Evolutionary conservation across 305 asterid genomes (phyloP).

Genomic region (Fraxinus floribunda): DNA sequence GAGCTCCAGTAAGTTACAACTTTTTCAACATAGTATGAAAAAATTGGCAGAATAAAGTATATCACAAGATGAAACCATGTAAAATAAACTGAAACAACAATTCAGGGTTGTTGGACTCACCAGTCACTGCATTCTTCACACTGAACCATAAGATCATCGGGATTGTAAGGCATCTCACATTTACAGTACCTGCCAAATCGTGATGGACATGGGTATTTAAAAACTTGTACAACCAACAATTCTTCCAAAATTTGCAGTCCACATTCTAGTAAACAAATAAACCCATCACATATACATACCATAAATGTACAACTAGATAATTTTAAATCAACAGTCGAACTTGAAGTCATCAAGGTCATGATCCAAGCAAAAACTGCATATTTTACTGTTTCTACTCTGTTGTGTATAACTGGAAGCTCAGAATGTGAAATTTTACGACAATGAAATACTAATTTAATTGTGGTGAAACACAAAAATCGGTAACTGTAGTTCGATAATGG

Average conservation of each 20-base stretch:
- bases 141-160: slow-evolving; percentile 87
- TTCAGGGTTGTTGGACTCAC: slow-evolving; percentile 40
- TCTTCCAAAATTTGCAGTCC: slow-evolving; percentile 3
- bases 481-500: not conserved
- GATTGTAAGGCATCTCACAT: slow-evolving; percentile 94
- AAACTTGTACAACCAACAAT: slow-evolving; percentile 12
- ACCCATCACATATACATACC: not conserved
- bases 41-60: not conserved
- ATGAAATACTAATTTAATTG: not conserved
- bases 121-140: slow-evolving; percentile 85
- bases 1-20: not conserved
- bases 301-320: slow-evolving; percentile 1
- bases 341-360: not conserved
- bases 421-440: slow-evolving; percentile 11
- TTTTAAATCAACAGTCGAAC: not conserved
- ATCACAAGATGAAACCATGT: not conserved
- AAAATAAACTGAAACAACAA: slow-evolving; percentile 16
- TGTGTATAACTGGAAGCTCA: not conserved
- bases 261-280: slow-evolving; percentile 1
- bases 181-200: slow-evolving; percentile 66
- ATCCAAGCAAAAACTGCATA: not conserved
- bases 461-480: not conserved
- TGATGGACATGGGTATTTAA: slow-evolving; percentile 21
- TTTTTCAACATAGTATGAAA: slow-evolving; percentile 11
- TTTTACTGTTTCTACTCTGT: not conserved